phyloP scores from a whole-genome alignment of 2,329 filamentous ascomycete genomes.

The Ophiocordyceps camponoti-leonardi region DNA sequence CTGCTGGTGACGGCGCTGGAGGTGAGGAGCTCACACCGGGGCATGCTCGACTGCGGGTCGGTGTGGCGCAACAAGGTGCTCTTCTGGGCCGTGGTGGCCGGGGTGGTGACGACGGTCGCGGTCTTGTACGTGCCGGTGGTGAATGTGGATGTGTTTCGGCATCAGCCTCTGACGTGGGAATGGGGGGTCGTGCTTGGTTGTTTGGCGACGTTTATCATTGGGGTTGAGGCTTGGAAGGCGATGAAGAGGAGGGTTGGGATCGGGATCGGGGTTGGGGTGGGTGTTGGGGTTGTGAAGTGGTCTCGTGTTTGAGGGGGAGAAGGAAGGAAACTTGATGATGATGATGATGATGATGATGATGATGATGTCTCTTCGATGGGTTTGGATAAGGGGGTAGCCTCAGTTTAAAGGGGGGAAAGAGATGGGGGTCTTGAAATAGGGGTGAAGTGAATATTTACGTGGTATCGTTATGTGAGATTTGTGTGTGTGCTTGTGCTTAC shows the following conservation, averaged over 20 bases:
- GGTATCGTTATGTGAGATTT: no score
- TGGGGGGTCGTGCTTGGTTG: conserved; percentile 51
- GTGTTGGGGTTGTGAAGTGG: no score
- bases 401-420: no score
- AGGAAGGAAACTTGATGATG: no score
- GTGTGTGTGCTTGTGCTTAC: no score
- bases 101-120: conserved; percentile 42
- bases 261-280: neutral
- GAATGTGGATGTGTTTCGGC: conserved; percentile 51
- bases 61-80: conserved; percentile 53
- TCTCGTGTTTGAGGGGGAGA: no score
- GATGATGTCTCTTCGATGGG: no score
- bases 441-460: no score
- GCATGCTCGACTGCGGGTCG: conserved; percentile 51
- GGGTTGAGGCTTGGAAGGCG: conserved; percentile 55
- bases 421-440: no score
- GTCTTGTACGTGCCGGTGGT: conserved; percentile 52
- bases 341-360: no score
- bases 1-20: conserved; percentile 57
- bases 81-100: conserved; percentile 44
- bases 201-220: conserved; percentile 39
- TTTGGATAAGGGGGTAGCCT: no score
- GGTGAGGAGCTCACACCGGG: conserved; percentile 52
- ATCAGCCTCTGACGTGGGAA: conserved; percentile 51
- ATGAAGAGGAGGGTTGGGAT: conserved; percentile 31